Percentiles rank a stretch among this genome's conserved stretches.
Conservation (phyloP, 176 grass and related monocot genomes). For the Puya raimondii region DNA sequence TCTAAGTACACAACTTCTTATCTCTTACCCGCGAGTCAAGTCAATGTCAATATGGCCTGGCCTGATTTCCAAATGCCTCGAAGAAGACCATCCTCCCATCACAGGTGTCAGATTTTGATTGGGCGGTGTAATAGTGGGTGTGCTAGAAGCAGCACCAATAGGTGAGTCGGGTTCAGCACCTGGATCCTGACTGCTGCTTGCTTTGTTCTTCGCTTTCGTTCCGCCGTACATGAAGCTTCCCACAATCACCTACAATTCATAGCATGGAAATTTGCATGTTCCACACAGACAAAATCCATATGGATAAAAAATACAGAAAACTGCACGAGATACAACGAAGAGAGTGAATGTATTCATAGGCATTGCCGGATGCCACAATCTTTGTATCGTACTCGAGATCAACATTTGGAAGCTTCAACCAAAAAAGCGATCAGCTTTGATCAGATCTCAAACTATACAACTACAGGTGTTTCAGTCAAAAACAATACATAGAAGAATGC, state of each 20-base stretch:
- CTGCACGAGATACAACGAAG: no score
- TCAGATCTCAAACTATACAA: no score
- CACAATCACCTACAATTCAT: slow-evolving; percentile 25
- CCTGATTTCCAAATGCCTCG: not conserved
- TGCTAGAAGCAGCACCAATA: not conserved
- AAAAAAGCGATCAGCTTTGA: no score
- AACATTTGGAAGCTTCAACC: no score
- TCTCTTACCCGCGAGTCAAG: not conserved
- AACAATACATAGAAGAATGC: no score
- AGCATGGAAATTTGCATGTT: not conserved
- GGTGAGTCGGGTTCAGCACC: not conserved
- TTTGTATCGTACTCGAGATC: no score
- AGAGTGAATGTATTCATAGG: no score
- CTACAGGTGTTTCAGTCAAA: no score
- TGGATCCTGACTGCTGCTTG: slow-evolving; percentile 4
- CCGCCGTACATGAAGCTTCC: slow-evolving; percentile 30
- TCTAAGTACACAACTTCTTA: not conserved
- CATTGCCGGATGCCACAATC: no score
- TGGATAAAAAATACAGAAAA: no score
- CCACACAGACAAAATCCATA: not conserved
- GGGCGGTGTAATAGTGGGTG: not conserved
- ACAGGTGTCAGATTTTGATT: not conserved
- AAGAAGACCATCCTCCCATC: not conserved
- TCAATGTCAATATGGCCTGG: not conserved
- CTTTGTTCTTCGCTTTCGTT: slow-evolving; percentile 22